phyloP scores from a whole-genome alignment of 768 basidiomycete species.

The Trametes punicea region DNA sequence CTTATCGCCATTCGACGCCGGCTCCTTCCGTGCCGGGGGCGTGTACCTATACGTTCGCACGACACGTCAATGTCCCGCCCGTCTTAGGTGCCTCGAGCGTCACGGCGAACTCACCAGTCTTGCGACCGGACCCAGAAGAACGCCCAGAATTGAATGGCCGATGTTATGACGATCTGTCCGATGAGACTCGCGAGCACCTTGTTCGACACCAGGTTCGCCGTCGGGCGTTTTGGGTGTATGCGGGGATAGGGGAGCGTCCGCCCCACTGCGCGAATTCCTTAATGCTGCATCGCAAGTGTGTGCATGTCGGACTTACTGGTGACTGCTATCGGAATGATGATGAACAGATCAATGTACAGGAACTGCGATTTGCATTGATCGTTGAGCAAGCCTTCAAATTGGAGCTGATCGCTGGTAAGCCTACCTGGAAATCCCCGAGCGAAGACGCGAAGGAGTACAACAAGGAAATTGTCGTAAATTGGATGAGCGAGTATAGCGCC shows the following conservation, averaged over 20 bases:
- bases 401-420: slow-evolving; percentile 20
- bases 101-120: slow-evolving; percentile 58
- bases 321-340: slow-evolving; percentile 96
- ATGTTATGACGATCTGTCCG: slow-evolving; percentile 88
- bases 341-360: slow-evolving; percentile 95
- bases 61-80: background rate
- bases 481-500: slow-evolving; percentile 97
- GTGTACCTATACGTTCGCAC: slow-evolving; percentile 57
- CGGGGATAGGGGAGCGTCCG: slow-evolving; percentile 86
- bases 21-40: slow-evolving; percentile 51
- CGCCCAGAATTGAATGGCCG: slow-evolving; percentile 77
- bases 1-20: slow-evolving; percentile 53
- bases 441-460: slow-evolving; percentile 96
- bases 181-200: slow-evolving; percentile 92
- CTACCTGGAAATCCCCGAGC: slow-evolving; percentile 92
- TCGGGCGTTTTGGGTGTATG: slow-evolving; percentile 87
- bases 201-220: slow-evolving; percentile 92
- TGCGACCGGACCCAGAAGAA: slow-evolving; percentile 88
- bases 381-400: slow-evolving; percentile 8
- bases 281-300: slow-evolving; percentile 5
- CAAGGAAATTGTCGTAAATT: slow-evolving; percentile 96
- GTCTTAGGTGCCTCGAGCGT: background rate
- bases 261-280: slow-evolving; percentile 62
- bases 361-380: slow-evolving; percentile 49
- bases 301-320: slow-evolving; percentile 67